phyloP scores from a whole-genome alignment of 2,329 filamentous ascomycete genomes.

The Cyphellophora attinorum region DNA sequence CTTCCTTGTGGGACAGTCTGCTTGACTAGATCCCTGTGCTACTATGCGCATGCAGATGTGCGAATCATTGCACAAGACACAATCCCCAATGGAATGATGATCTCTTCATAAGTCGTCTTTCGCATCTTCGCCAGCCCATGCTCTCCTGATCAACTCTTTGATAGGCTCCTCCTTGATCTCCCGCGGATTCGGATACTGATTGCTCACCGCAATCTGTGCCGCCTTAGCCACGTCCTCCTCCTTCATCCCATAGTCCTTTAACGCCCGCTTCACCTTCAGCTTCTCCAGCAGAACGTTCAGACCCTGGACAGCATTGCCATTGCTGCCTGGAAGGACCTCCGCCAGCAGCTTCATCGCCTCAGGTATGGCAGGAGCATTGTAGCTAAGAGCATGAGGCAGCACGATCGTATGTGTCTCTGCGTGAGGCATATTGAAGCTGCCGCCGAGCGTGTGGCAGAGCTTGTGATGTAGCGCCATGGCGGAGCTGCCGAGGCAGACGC shows the following conservation, averaged over 20 bases:
- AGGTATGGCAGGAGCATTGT: slow-evolving; percentile 49
- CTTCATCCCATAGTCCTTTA: slow-evolving; percentile 50
- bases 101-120: slow-evolving; percentile 13
- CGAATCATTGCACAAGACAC: no score
- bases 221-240: slow-evolving; percentile 52
- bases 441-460: slow-evolving; percentile 56
- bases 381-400: slow-evolving; percentile 53
- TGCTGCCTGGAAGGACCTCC: slow-evolving; percentile 43
- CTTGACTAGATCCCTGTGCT: no score
- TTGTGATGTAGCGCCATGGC: slow-evolving; percentile 60
- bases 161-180: slow-evolving; percentile 42
- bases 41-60: no score
- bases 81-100: no score
- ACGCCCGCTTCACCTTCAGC: slow-evolving; percentile 42
- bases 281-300: slow-evolving; percentile 47
- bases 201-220: slow-evolving; percentile 48
- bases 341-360: slow-evolving; percentile 45
- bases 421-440: slow-evolving; percentile 54
- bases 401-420: slow-evolving; percentile 57
- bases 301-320: slow-evolving; percentile 49
- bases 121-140: slow-evolving; percentile 47
- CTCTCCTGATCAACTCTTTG: slow-evolving; percentile 47
- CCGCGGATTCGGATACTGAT: slow-evolving; percentile 52
- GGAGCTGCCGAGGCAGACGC: slow-evolving; percentile 49
- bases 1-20: no score